Percentiles rank a stretch among this genome's conserved stretches.
Evolutionary conservation across 2,329 filamentous ascomycete species (phyloP).

Genomic region (Pyrenochaeta sp.): DNA sequence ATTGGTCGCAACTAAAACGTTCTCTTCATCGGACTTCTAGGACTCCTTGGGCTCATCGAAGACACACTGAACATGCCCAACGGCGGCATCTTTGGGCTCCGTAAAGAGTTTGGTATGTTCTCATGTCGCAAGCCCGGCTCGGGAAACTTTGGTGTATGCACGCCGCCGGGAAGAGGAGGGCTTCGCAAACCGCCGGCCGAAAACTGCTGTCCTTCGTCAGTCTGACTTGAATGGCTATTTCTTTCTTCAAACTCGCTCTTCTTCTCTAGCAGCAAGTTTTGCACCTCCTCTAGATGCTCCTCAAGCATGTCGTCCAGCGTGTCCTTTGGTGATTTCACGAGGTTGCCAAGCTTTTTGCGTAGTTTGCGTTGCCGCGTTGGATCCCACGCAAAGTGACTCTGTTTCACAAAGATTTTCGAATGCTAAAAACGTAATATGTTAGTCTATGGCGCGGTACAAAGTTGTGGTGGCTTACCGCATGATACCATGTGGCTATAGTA

Average conservation of each 20-base stretch:
- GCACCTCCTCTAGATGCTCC: slow-evolving; percentile 61
- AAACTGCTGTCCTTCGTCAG: slow-evolving; percentile 27
- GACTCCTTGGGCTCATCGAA: slow-evolving; percentile 28
- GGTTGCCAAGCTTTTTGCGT: slow-evolving; percentile 65
- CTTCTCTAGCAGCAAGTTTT: slow-evolving; percentile 54
- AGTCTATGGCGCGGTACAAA: not conserved
- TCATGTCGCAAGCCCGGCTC: slow-evolving; percentile 17
- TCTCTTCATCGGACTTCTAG: slow-evolving; percentile 37
- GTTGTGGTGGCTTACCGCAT: slow-evolving; percentile 57
- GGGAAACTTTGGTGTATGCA: slow-evolving; percentile 19
- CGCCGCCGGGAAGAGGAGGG: slow-evolving; percentile 25
- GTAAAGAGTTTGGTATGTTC: slow-evolving; percentile 17
- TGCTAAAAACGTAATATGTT: slow-evolving; percentile 54
- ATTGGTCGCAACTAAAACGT: slow-evolving; percentile 16
- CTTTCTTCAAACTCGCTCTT: slow-evolving; percentile 51
- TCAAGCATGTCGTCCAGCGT: slow-evolving; percentile 66
- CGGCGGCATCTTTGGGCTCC: slow-evolving; percentile 34
- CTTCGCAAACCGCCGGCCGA: slow-evolving; percentile 27
- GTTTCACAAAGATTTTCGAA: slow-evolving; percentile 80
- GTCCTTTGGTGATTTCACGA: slow-evolving; percentile 57
- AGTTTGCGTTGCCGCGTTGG: slow-evolving; percentile 64
- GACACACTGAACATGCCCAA: slow-evolving; percentile 40
- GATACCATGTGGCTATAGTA: slow-evolving; percentile 84
- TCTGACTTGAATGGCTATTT: slow-evolving; percentile 26
- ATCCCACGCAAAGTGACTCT: slow-evolving; percentile 78